A percentile compares a stretch with the other conserved stretches of the same genome.
Conservation (phyloP, 495 filamentous ascomycete species). For the Chaetomium cochliodes region DNA sequence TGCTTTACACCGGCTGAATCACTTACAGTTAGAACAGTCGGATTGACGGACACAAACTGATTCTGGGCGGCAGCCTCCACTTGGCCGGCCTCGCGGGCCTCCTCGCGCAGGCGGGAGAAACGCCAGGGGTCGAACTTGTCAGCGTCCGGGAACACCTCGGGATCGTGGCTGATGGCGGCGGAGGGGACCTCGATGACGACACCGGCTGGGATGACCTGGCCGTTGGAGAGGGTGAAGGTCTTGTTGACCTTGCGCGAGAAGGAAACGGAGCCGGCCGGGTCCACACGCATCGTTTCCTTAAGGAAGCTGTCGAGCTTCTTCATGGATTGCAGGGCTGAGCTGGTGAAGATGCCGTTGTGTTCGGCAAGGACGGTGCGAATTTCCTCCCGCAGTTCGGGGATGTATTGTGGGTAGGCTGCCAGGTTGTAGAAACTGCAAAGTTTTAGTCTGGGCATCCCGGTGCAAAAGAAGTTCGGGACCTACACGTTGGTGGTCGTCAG, state of each 20-base stretch:
- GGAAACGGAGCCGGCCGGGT: slow-evolving; percentile 18
- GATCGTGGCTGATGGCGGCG: slow-evolving; percentile 36
- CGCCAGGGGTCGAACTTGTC: slow-evolving; percentile 51
- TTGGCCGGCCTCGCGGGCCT: slow-evolving; percentile 35
- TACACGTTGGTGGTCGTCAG: slow-evolving; percentile 45
- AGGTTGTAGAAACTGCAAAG: slow-evolving; percentile 40
- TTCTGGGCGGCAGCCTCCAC: slow-evolving; percentile 30
- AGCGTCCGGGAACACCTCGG: slow-evolving; percentile 33
- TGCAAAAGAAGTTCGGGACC: neutral
- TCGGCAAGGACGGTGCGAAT: slow-evolving; percentile 37
- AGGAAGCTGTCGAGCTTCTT: slow-evolving; percentile 41
- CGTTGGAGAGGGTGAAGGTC: slow-evolving; percentile 44
- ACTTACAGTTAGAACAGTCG: slow-evolving; percentile 34
- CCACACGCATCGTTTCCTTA: slow-evolving; percentile 38
- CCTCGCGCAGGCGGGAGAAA: slow-evolving; percentile 47
- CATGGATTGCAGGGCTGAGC: slow-evolving; percentile 35
- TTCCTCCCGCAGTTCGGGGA: slow-evolving; percentile 54
- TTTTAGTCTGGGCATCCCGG: neutral
- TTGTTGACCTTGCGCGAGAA: slow-evolving; percentile 43
- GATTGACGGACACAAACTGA: slow-evolving; percentile 46
- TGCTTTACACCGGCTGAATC: too few relatives aligned
- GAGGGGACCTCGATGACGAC: slow-evolving; percentile 43
- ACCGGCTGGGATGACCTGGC: slow-evolving; percentile 41
- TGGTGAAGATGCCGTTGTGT: slow-evolving; percentile 33
- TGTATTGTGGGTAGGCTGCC: slow-evolving; percentile 44